Evolutionary conservation across 305 asterid species (phyloP).

Genomic region (Coffea humblotiana): DNA sequence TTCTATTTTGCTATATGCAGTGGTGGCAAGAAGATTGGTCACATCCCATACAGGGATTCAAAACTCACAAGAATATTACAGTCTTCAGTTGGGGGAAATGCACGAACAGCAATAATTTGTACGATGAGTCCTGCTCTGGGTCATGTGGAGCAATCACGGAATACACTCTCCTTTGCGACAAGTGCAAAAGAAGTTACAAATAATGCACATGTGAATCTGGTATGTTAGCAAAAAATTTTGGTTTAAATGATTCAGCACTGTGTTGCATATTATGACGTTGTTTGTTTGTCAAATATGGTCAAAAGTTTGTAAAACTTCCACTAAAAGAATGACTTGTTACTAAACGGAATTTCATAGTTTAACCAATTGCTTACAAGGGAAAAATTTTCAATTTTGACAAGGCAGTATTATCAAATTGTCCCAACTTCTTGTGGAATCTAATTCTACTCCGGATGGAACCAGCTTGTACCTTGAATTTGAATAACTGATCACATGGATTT

Average conservation of each 20-base stretch:
- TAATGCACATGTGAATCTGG: slow-evolving; percentile 93
- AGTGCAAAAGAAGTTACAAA: slow-evolving; percentile 94
- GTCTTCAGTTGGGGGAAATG: slow-evolving; percentile 94
- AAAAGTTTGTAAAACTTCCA: neutral
- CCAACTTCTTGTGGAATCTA: neutral
- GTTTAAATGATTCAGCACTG: neutral
- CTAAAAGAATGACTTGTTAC: neutral
- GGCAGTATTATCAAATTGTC: neutral
- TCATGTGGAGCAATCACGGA: slow-evolving; percentile 92
- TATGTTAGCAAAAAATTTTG: slow-evolving; percentile 28
- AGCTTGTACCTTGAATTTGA: no score
- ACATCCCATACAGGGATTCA: slow-evolving; percentile 83
- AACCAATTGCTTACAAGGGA: neutral
- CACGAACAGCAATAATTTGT: slow-evolving; percentile 93
- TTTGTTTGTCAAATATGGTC: neutral
- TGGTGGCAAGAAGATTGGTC: slow-evolving; percentile 70
- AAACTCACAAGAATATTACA: slow-evolving; percentile 93
- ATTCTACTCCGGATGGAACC: no score
- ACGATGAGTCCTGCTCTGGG: slow-evolving; percentile 92
- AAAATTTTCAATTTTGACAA: no score
- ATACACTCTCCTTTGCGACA: slow-evolving; percentile 82
- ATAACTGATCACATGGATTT: no score
- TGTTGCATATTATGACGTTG: neutral
- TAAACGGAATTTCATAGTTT: no score
- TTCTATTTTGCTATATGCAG: slow-evolving; percentile 35